Percentiles rank a stretch among this genome's conserved stretches.
phyloP scores from a whole-genome alignment of 2,329 filamentous ascomycete genomes.

The Hypoxylon sp. region DNA sequence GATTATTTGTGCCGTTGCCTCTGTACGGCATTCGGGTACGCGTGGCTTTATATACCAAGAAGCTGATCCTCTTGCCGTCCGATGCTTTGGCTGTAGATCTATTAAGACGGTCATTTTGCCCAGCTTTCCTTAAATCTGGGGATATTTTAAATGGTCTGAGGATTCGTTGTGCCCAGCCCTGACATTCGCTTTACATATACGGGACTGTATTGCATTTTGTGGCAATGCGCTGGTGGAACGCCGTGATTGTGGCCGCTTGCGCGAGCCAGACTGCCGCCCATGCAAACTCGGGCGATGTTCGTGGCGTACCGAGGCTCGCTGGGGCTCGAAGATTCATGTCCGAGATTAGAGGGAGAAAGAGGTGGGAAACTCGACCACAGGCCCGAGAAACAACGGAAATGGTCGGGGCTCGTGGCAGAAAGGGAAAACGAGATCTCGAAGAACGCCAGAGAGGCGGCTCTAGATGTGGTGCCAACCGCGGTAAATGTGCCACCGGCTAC shows the following conservation, averaged over 20 bases:
- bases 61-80: constrained; percentile 9
- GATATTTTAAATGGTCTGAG: constrained; percentile 20
- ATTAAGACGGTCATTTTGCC: constrained; percentile 16
- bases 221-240: constrained; percentile 47
- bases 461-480: constrained; percentile 48
- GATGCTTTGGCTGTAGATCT: constrained; percentile 37
- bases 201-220: constrained; percentile 23
- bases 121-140: constrained; percentile 23
- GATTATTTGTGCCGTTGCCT: constrained; percentile 24
- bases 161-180: constrained; percentile 28
- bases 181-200: constrained; percentile 32
- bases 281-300: constrained; percentile 37
- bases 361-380: constrained; percentile 43
- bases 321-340: constrained; percentile 51
- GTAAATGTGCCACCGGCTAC: constrained; percentile 50
- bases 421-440: constrained; percentile 40
- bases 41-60: constrained; percentile 40
- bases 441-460: constrained; percentile 47
- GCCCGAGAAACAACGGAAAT: constrained; percentile 20
- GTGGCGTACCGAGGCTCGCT: constrained; percentile 48
- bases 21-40: constrained; percentile 24
- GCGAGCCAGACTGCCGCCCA: constrained; percentile 51
- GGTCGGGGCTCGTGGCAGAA: constrained; percentile 23
- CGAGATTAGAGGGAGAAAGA: constrained; percentile 47
- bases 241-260: constrained; percentile 47